phyloP scores from a whole-genome alignment of 2,329 filamentous ascomycete species.

The Xylariaceae sp. region DNA sequence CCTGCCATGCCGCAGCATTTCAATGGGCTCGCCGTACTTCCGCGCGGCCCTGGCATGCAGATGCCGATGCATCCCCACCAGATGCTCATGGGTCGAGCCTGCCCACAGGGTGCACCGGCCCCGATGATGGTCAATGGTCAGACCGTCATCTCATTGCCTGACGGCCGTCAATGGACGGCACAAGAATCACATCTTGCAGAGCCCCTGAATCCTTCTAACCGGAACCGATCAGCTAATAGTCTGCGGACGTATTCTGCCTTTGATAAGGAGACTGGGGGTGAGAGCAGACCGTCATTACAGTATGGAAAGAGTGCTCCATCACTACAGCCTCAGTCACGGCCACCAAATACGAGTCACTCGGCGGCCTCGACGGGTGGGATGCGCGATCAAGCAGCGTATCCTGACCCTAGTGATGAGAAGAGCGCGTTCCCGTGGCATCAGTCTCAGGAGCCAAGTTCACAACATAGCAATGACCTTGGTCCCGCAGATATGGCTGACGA shows the following conservation, averaged over 20 bases:
- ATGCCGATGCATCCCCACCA: conserved; percentile 18
- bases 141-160: conserved; percentile 36
- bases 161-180: conserved; percentile 43
- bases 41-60: conserved; percentile 18
- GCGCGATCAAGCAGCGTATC: conserved; percentile 45
- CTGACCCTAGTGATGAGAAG: conserved; percentile 22
- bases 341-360: conserved; percentile 22
- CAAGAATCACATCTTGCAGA: conserved; percentile 51
- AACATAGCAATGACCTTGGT: conserved; percentile 34
- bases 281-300: conserved; percentile 18
- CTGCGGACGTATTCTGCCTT: conserved; percentile 37
- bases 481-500: conserved; percentile 35
- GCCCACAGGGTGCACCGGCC: conserved; percentile 21
- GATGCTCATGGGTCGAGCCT: conserved; percentile 23
- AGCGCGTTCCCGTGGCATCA: conserved; percentile 17
- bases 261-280: conserved; percentile 47
- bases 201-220: conserved; percentile 41
- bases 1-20: conserved; percentile 18
- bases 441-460: conserved; percentile 5
- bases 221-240: conserved; percentile 33
- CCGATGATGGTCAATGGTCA: conserved; percentile 24
- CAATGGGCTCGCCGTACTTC: conserved; percentile 20
- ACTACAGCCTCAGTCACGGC: conserved; percentile 21
- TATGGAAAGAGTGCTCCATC: conserved; percentile 14
- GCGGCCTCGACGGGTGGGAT: conserved; percentile 41